Evolutionary conservation across 208 protist genomes (phyloP), one percentile per base, ranked within the genome.

Genomic region (Crithidia expoeki): DNA sequence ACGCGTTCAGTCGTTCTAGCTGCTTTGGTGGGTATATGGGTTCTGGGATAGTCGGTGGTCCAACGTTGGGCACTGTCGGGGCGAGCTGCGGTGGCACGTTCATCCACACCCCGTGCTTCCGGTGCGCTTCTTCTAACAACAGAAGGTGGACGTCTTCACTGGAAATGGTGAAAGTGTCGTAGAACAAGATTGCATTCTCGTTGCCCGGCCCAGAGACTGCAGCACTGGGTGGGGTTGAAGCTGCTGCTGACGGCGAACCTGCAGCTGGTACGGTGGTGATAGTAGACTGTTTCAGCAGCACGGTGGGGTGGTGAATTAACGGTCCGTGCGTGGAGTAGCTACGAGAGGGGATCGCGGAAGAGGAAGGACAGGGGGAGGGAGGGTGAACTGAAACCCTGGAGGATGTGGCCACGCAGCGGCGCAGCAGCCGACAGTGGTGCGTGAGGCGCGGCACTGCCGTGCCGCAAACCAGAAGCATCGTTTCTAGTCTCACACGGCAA

Each of bases 51-150:
- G 67, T 78, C 4, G 86, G 86, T 1, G 56, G 80, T 1, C 65
- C 70, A 2, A 71, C 59, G 42, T 50, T 19, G 16, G 67, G 72
- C 3, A 65, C 55, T 17, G 61, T 72, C 11, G 91, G 91, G 11
- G 86, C 72, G 1, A 89, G 72, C 72, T 96, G 91, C 63, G 86
- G 91, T 1, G 88, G 86, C 14, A 94, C 86, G 73, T 85, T 87
- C 12, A 85, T 44, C 66, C 81, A 75, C 5, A 96, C 88, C 19
- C 85, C 84, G 50, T 96, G 91, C 60, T 96, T 96, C 23, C 58
- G 32, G 53, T 89, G 70, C 2, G 91, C 88, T 77, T 96, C 91
- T 25, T 59, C 17, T 11, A 96, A 68, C 33, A 96, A 65, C 25
- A 67, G 5, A 36, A 72, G 64, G 52, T 92, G 74, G 4, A 93